Evolutionary conservation across 2,329 filamentous ascomycete genomes (phyloP).

Genomic region (Phaeosphaeriaceae sp.): DNA sequence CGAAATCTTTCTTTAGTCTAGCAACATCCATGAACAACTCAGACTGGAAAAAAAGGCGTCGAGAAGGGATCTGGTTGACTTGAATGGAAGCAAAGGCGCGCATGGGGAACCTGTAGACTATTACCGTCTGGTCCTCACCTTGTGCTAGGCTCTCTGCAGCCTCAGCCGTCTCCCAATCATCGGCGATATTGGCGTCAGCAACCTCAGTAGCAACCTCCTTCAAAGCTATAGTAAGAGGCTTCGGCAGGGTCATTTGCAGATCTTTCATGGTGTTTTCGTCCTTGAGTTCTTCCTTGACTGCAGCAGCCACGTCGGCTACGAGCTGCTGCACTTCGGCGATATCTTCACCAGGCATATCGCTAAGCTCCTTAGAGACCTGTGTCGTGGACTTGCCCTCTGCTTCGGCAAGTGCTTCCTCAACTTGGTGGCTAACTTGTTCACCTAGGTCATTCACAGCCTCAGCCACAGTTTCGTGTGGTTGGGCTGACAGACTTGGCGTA

Average conservation of each 20-base stretch:
- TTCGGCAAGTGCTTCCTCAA: slow-evolving; percentile 69
- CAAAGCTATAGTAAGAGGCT: slow-evolving; percentile 61
- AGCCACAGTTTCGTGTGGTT: slow-evolving; percentile 67
- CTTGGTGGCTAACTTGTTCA: slow-evolving; percentile 63
- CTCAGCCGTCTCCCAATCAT: slow-evolving; percentile 90
- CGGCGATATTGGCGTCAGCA: slow-evolving; percentile 66
- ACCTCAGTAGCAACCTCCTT: slow-evolving; percentile 65
- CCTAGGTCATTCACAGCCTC: slow-evolving; percentile 73
- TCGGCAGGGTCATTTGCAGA: slow-evolving; percentile 61
- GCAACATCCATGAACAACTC: slow-evolving; percentile 91
- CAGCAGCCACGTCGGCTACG: slow-evolving; percentile 57
- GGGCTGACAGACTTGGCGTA: slow-evolving; percentile 38
- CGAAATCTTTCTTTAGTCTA: slow-evolving; percentile 94
- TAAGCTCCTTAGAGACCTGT: slow-evolving; percentile 56
- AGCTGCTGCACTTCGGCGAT: slow-evolving; percentile 62
- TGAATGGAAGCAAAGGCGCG: slow-evolving; percentile 92
- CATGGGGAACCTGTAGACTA: slow-evolving; percentile 95
- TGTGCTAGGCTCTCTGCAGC: slow-evolving; percentile 72
- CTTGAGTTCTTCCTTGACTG: slow-evolving; percentile 56
- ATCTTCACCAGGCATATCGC: slow-evolving; percentile 48
- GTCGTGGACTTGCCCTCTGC: slow-evolving; percentile 42
- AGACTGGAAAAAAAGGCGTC: slow-evolving; percentile 70
- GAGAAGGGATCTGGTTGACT: slow-evolving; percentile 64
- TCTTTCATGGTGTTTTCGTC: slow-evolving; percentile 60
- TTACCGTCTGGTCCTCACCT: slow-evolving; percentile 71